Base-by-base conservation (phyloP, 177 flowering plant species). In the Vitis hybrid region DNA sequence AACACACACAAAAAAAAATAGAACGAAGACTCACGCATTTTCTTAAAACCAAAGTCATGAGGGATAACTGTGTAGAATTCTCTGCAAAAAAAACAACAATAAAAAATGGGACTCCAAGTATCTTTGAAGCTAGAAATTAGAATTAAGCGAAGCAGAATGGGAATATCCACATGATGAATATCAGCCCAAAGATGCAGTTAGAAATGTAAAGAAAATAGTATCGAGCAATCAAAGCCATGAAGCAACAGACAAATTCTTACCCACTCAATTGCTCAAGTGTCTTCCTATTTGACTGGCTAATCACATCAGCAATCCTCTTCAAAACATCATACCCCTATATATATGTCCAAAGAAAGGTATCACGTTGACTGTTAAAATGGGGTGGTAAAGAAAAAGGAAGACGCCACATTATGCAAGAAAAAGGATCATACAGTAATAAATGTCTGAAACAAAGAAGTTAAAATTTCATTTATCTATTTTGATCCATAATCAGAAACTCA, bases 61-160 rank as follows among this genome's bases (percentile, higher is more conserved):
- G 98, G 98, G 63, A 94, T 89, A n/a, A 91, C 93, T 14, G 98
- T 90, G 71, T 92, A 94, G 67, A 94, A 94, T 77, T 92, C 97
- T 65, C 98, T 94, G 91, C 78, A 74, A 84, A 30, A 66, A 68
- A 72, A 68, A 53, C 51, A 70, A 15, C 20, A 64, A 17, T 14
- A 1, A 66, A 58, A 65, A 50, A 17, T 9, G 11, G 18, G n/a
- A 4, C 2, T 5, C 17, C 20, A 64, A 20, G 18, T 7, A 35
- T 67, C 27, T 30, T 32, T 52, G 48, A 24, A 60, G n/a, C 32
- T 30, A 41, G 14, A 73, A 6, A 11, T 64, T 54, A 32, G 10
- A 64, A 21, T 64, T 35, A 35, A 35, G 46, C 46, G 3, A 49
- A 5, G 46, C 68, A 51, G 35, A 27, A 41, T 11, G 13, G 18